Percentiles rank a stretch among this genome's conserved stretches.
Evolutionary conservation across 1,284 basidiomycete genomes (phyloP).

Genomic region (Abortiporus biennis): DNA sequence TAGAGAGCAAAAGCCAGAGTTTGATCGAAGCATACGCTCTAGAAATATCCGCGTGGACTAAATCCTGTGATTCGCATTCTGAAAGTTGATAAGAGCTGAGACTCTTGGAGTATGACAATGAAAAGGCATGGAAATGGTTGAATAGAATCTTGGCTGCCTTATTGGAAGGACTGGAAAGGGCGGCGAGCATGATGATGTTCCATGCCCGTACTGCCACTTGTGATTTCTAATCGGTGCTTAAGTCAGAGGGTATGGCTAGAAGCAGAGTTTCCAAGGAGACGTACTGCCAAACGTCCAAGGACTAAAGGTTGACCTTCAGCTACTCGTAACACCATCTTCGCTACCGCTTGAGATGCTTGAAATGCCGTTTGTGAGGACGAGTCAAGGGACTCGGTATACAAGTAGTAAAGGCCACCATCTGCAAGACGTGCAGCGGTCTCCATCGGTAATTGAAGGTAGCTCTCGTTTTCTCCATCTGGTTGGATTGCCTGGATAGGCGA

Average conservation of each 20-base stretch:
- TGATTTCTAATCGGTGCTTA: slow-evolving; percentile 32
- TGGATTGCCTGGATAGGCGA: slow-evolving; percentile 17
- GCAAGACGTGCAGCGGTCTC: slow-evolving; percentile 33
- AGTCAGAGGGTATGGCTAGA: not conserved
- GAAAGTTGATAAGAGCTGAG: slow-evolving; percentile 23
- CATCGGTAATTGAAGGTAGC: slow-evolving; percentile 13
- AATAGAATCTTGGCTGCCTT: slow-evolving; percentile 39
- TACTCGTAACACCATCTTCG: slow-evolving; percentile 45
- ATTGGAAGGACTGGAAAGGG: slow-evolving; percentile 36
- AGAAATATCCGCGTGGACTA: slow-evolving; percentile 52
- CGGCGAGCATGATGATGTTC: slow-evolving; percentile 54
- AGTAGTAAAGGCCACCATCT: slow-evolving; percentile 44
- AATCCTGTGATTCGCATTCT: slow-evolving; percentile 25
- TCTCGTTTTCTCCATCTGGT: slow-evolving; percentile 10
- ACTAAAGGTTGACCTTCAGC: slow-evolving; percentile 24
- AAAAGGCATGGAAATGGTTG: slow-evolving; percentile 43
- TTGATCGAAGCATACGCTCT: slow-evolving; percentile 63
- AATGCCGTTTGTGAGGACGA: slow-evolving; percentile 48
- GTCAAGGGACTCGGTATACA: slow-evolving; percentile 41
- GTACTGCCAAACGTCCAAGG: slow-evolving; percentile 16
- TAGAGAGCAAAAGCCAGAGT: slow-evolving; percentile 58
- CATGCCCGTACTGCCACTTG: slow-evolving; percentile 47
- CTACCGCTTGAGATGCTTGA: slow-evolving; percentile 41
- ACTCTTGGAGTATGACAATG: slow-evolving; percentile 36
- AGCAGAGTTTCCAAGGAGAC: slow-evolving; percentile 1